Percentiles rank a stretch among this genome's conserved stretches.
These are phyloP conservation scores for Dichotomopilus funicola DNA, from an alignment of 2,329 filamentous ascomycete species.

Conservation along the genomic window DNA sequence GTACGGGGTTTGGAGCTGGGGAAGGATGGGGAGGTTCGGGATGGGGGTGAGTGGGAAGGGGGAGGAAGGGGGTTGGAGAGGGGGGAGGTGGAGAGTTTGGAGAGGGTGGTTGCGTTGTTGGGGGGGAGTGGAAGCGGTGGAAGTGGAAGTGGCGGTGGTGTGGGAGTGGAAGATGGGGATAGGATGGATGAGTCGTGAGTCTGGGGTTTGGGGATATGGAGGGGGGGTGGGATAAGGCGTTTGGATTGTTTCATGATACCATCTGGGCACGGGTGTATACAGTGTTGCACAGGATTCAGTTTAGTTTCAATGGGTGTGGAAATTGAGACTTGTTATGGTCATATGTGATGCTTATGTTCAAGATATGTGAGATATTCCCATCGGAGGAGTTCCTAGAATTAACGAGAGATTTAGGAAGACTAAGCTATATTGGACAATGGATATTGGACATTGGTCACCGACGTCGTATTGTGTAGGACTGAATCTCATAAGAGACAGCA, in stretches of 20 bases:
- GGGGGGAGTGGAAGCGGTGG: slow-evolving; percentile 25
- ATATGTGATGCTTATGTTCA: too few relatives aligned
- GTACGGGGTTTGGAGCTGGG: slow-evolving; percentile 61
- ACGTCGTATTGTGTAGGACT: too few relatives aligned
- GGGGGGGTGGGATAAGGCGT: background rate
- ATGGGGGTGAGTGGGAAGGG: slow-evolving; percentile 55
- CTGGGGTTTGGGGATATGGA: background rate
- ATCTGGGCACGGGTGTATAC: too few relatives aligned
- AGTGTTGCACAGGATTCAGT: too few relatives aligned
- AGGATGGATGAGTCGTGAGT: slow-evolving; percentile 27
- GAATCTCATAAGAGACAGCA: too few relatives aligned
- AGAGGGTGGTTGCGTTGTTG: slow-evolving; percentile 43
- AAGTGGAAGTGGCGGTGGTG: background rate
- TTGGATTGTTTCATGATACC: background rate
- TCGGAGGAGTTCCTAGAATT: too few relatives aligned
- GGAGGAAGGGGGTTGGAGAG: slow-evolving; percentile 43
- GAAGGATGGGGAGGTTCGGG: slow-evolving; percentile 53
- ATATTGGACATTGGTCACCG: too few relatives aligned
- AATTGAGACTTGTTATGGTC: too few relatives aligned
- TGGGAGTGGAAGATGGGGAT: slow-evolving; percentile 4
- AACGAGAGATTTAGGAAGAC: too few relatives aligned
- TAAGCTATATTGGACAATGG: too few relatives aligned
- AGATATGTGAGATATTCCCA: too few relatives aligned
- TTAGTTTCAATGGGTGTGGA: too few relatives aligned
- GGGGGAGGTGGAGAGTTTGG: slow-evolving; percentile 52